phyloP scores from a whole-genome alignment of 192 early-diverging fungal species.

The Rhizophagus prolifer region DNA sequence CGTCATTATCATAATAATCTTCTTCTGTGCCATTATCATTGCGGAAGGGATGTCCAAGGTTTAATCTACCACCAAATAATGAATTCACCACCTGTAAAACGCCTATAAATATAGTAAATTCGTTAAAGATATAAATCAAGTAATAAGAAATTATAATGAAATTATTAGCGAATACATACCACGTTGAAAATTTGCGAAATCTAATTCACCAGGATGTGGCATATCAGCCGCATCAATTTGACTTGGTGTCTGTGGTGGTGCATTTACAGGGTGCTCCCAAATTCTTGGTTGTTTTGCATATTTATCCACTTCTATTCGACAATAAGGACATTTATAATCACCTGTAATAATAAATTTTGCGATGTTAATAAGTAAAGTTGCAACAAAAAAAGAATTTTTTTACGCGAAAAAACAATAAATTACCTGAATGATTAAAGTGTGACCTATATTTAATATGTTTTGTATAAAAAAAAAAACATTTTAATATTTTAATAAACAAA shows the following conservation, averaged over 20 bases:
- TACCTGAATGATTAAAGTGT: slow-evolving; percentile 18
- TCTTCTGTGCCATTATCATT: slow-evolving; percentile 15
- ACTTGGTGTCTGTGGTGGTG: neutral
- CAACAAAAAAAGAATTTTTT: neutral
- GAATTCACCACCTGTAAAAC: slow-evolving; percentile 19
- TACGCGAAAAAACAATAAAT: neutral
- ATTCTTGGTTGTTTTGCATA: slow-evolving; percentile 9
- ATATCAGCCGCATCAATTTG: slow-evolving; percentile 4
- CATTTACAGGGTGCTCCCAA: slow-evolving; percentile 12
- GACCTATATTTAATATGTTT: neutral
- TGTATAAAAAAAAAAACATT: neutral
- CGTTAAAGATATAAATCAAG: too few species aligned
- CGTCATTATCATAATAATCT: slow-evolving; percentile 7
- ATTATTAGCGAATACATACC: slow-evolving; percentile 3
- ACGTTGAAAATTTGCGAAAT: slow-evolving; percentile 21
- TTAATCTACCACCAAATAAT: slow-evolving; percentile 16
- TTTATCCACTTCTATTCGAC: slow-evolving; percentile 11
- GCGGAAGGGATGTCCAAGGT: slow-evolving; percentile 21
- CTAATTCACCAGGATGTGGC: slow-evolving; percentile 16
- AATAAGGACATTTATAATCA: slow-evolving; percentile 23
- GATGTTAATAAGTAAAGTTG: too few species aligned
- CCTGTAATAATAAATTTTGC: neutral
- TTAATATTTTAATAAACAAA: neutral
- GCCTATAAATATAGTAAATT: neutral
- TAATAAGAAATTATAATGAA: too few species aligned